phyloP scores from a whole-genome alignment of 768 basidiomycete genomes.

The Mycena haematopus region DNA sequence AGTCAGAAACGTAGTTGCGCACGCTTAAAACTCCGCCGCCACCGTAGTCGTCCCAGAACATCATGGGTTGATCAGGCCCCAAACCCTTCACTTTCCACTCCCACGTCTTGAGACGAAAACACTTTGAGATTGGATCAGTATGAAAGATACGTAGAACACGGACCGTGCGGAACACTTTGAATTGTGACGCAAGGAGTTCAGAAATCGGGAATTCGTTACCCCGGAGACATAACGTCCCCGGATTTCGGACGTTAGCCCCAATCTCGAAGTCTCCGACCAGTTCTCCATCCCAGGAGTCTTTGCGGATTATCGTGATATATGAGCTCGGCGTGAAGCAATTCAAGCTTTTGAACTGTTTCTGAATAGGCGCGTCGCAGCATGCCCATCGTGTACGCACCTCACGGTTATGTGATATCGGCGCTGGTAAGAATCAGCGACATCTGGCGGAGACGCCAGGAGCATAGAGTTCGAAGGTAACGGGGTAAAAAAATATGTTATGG shows the following conservation, averaged over 20 bases:
- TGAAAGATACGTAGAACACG: slow-evolving; percentile 8
- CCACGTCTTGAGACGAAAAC: slow-evolving; percentile 37
- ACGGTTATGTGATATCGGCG: slow-evolving; percentile 53
- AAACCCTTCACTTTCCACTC: slow-evolving; percentile 40
- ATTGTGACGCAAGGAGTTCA: slow-evolving; percentile 42
- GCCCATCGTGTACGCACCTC: slow-evolving; percentile 8
- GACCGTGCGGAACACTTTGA: slow-evolving; percentile 44
- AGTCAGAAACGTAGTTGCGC: slow-evolving; percentile 11
- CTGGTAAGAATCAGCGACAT: slow-evolving; percentile 33
- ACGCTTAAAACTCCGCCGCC: slow-evolving; percentile 40
- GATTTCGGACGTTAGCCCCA: slow-evolving; percentile 37
- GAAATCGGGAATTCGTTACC: slow-evolving; percentile 45
- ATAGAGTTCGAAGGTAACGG: slow-evolving; percentile 48
- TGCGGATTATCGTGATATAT: slow-evolving; percentile 51
- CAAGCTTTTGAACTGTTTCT: slow-evolving; percentile 32
- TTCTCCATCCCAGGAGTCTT: slow-evolving; percentile 49
- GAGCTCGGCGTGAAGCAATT: slow-evolving; percentile 59
- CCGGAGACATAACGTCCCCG: slow-evolving; percentile 42
- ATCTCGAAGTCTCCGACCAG: slow-evolving; percentile 58
- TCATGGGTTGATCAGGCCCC: slow-evolving; percentile 34
- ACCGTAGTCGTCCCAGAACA: slow-evolving; percentile 45
- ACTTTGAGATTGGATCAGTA: slow-evolving; percentile 18
- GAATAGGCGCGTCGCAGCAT: not conserved
- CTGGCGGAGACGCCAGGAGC: slow-evolving; percentile 43
- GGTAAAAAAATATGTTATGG: slow-evolving; percentile 48